A percentile compares a stretch with the other conserved stretches of the same genome.
These are phyloP conservation scores for Phytophthora sansomeana DNA, from an alignment of 352 stramenopile species.

Conservation along the genomic window DNA sequence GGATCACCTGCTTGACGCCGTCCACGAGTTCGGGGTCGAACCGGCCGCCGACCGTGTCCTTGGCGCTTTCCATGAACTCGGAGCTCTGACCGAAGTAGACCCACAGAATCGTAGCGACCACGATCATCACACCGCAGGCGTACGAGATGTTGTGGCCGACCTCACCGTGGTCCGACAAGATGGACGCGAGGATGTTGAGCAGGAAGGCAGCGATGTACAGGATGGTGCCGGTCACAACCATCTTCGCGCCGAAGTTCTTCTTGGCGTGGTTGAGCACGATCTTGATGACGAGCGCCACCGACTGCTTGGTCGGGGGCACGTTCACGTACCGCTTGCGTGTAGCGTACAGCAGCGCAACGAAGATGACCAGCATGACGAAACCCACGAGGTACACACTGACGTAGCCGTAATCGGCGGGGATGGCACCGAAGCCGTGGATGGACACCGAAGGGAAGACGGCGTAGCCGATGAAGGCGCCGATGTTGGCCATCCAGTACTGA, in stretches of 20 bases:
- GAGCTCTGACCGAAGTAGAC: constrained; percentile 52
- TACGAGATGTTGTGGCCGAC: constrained; percentile 59
- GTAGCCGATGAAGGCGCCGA: constrained; percentile 78
- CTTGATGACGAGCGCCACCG: constrained; percentile 51
- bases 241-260: constrained; percentile 34
- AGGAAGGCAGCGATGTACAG: constrained; percentile 50
- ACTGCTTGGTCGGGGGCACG: constrained; percentile 39
- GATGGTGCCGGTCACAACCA: constrained; percentile 45
- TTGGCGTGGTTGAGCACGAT: constrained; percentile 42
- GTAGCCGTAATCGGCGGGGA: constrained; percentile 43
- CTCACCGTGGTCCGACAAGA: constrained; percentile 45
- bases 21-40: constrained; percentile 55
- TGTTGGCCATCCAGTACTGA: constrained; percentile 87
- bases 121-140: constrained; percentile 36
- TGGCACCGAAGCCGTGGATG: constrained; percentile 69
- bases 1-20: constrained; percentile 62
- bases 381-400: constrained; percentile 70
- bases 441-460: constrained; percentile 77
- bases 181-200: constrained; percentile 59
- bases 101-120: constrained; percentile 51
- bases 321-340: constrained; percentile 59
- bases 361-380: constrained; percentile 47
- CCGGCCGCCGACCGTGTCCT: constrained; percentile 43
- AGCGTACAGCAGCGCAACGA: constrained; percentile 45
- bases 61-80: constrained; percentile 53